Conservation (phyloP, 2,329 filamentous ascomycete genomes). For the Aspergillus awamori region DNA sequence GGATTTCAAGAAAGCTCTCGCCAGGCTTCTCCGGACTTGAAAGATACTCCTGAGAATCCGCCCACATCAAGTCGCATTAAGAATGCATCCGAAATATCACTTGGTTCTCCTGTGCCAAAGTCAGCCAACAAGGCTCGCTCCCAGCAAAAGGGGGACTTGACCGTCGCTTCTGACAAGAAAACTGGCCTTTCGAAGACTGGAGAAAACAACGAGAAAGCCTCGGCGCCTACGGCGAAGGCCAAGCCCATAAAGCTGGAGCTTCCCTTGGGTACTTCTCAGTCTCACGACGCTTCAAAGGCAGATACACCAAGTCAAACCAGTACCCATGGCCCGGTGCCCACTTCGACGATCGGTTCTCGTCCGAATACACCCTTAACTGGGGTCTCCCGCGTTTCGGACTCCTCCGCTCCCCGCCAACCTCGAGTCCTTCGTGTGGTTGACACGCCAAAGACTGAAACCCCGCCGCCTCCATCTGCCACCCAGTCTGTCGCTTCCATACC, state of each 20-base stretch:
- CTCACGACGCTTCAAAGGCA: slow-evolving; percentile 28
- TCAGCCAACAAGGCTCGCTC: slow-evolving; percentile 32
- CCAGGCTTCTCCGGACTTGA: slow-evolving; percentile 31
- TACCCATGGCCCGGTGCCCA: slow-evolving; percentile 29
- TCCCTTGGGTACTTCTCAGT: slow-evolving; percentile 24
- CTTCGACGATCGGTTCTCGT: slow-evolving; percentile 47
- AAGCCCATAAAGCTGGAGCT: slow-evolving; percentile 42
- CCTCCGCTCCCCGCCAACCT: slow-evolving; percentile 45
- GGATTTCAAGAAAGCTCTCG: slow-evolving; percentile 29
- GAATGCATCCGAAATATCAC: slow-evolving; percentile 42
- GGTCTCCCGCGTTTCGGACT: slow-evolving; percentile 42
- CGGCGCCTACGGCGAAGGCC: slow-evolving; percentile 23
- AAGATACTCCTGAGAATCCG: slow-evolving; percentile 24
- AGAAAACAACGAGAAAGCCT: slow-evolving; percentile 14
- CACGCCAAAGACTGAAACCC: slow-evolving; percentile 56
- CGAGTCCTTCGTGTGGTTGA: slow-evolving; percentile 61
- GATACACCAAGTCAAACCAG: slow-evolving; percentile 25
- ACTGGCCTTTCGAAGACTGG: slow-evolving; percentile 14
- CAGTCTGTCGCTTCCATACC: slow-evolving; percentile 38
- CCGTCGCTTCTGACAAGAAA: slow-evolving; percentile 23
- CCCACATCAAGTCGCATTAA: slow-evolving; percentile 29
- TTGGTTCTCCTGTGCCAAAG: slow-evolving; percentile 46
- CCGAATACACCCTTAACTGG: slow-evolving; percentile 52
- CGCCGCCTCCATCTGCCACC: slow-evolving; percentile 33
- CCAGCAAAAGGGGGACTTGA: slow-evolving; percentile 27